Evolutionary conservation across 2,329 filamentous ascomycete genomes (phyloP).

Genomic region (Ceratocystis huliohia): DNA sequence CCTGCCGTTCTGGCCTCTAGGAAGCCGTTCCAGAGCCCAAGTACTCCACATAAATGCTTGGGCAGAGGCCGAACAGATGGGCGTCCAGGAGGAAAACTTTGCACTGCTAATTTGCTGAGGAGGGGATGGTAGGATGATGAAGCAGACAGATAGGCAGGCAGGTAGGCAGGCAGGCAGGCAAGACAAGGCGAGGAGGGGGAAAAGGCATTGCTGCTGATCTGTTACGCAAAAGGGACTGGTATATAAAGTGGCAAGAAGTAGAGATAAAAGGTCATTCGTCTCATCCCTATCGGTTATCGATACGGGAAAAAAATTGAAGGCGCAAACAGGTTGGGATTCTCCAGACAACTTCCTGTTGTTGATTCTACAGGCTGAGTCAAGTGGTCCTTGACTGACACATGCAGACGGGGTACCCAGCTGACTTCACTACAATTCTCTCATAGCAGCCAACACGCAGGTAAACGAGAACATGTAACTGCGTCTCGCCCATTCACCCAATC

Average conservation of each 20-base stretch:
- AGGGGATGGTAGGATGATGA: background rate
- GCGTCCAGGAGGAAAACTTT: background rate
- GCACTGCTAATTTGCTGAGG: background rate
- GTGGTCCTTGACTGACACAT: background rate
- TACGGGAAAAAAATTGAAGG: background rate
- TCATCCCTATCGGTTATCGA: background rate
- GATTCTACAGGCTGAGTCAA: background rate
- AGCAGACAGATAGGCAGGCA: too few relatives aligned
- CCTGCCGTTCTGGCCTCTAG: constrained; percentile 5
- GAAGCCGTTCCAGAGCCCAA: background rate
- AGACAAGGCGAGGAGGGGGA: background rate
- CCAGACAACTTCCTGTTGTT: background rate
- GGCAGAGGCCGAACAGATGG: background rate
- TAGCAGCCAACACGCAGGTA: too few relatives aligned
- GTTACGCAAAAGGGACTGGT: constrained; percentile 3
- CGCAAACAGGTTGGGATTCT: background rate
- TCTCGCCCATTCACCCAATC: background rate
- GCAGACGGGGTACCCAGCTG: too few relatives aligned
- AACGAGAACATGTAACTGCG: background rate
- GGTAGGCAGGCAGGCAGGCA: background rate
- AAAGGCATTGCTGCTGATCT: background rate
- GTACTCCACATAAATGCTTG: background rate
- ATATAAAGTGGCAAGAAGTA: background rate
- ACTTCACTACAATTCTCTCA: too few relatives aligned
- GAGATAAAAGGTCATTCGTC: background rate